Conservation (phyloP, 2,329 filamentous ascomycete genomes). For the Phaeophleospora eucalypticola region DNA sequence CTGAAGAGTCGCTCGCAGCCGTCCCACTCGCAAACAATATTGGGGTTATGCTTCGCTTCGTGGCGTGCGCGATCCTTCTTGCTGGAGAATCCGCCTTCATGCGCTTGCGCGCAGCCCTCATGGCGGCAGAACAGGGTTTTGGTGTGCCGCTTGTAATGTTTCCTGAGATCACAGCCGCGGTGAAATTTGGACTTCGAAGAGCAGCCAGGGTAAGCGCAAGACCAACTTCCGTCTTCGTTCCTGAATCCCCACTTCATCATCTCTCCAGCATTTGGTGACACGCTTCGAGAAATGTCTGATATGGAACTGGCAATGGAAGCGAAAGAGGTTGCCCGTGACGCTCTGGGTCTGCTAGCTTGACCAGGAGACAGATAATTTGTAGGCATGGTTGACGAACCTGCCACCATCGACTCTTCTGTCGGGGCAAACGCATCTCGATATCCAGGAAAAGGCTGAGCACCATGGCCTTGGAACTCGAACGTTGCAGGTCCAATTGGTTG, state of each 20-base stretch:
- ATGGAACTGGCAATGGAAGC: conserved; percentile 28
- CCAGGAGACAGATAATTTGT: conserved; percentile 21
- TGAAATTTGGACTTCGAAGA: conserved; percentile 56
- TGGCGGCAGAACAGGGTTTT: conserved; percentile 60
- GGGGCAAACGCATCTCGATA: conserved; percentile 15
- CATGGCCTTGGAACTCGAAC: neutral
- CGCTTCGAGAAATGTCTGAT: conserved; percentile 29
- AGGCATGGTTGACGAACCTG: conserved; percentile 10
- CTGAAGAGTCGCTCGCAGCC: conserved; percentile 57
- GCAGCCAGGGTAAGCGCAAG: conserved; percentile 56
- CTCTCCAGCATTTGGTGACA: conserved; percentile 30
- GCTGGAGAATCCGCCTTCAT: conserved; percentile 56
- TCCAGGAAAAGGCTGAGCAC: conserved; percentile 7
- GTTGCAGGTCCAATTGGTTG: neutral
- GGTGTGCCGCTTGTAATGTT: conserved; percentile 60
- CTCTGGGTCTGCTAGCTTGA: conserved; percentile 9
- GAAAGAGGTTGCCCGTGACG: conserved; percentile 26
- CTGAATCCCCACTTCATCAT: conserved; percentile 39
- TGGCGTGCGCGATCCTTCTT: conserved; percentile 60
- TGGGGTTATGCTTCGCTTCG: conserved; percentile 59
- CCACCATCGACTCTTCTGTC: conserved; percentile 1
- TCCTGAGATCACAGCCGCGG: conserved; percentile 58
- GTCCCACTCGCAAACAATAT: conserved; percentile 56
- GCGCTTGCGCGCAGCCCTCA: conserved; percentile 54
- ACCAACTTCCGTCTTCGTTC: conserved; percentile 51